Conservation (phyloP, 228 moss, liverwort and hornwort genomes). For the Sphagnum fallax region DNA sequence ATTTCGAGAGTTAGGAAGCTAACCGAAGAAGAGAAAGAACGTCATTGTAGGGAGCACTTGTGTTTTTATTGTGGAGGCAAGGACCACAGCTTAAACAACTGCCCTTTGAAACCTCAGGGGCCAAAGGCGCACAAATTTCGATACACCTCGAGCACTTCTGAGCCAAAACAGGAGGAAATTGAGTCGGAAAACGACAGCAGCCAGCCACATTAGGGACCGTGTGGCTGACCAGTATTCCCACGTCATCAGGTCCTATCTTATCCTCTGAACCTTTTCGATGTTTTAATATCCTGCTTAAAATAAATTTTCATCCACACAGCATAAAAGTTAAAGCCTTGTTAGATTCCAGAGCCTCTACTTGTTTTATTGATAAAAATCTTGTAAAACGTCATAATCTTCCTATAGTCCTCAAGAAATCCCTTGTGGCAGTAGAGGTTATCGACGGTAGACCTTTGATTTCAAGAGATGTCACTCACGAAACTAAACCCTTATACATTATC, state of each 20-base stretch:
- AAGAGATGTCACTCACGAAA: not conserved
- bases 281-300: not conserved
- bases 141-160: no score
- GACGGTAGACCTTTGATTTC: not conserved
- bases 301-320: not conserved
- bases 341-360: not conserved
- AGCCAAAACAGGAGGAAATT: no score
- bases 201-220: no score
- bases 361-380: slow-evolving; percentile 1
- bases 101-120: no score
- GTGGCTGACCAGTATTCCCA: not conserved
- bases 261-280: not conserved
- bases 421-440: not conserved
- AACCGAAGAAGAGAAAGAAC: no score
- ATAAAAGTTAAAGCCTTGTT: not conserved
- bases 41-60: no score
- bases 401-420: not conserved
- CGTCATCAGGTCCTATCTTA: not conserved
- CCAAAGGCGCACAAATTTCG: no score
- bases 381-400: not conserved
- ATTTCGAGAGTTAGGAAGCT: no score
- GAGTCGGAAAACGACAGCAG: no score
- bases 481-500: no score
- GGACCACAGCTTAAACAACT: no score
- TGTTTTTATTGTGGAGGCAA: no score